Base-by-base conservation (phyloP, 805 yeast genomes). In the Sugiyamaella valdiviana region DNA sequence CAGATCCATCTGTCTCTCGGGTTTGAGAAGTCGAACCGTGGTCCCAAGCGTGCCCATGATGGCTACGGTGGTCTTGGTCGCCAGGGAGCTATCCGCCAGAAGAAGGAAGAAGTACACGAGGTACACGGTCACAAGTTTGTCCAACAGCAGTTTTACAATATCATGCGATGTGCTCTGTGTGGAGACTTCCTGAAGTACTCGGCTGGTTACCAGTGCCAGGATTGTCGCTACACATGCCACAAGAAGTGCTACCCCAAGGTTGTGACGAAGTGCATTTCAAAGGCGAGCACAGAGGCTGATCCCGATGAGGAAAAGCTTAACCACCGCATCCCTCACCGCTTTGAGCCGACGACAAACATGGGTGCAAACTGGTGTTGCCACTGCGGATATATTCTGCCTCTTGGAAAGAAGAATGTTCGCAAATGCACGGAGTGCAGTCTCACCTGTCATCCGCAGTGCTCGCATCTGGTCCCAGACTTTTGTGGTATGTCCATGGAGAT, bases 361-460 rank as follows among this genome's bases (percentile, higher is more conserved):
- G 95, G 96, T 59, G 95, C 99, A 2, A 90, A 91, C 63, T 93
- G 99, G 99, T 93, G 99, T 70, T 93, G 98, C 59, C 99, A 93
- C 65, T 93, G 99, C 76, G 99, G 99, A 52, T 88, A 88, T 63
- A 82, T 93, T 45, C 74, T 93, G 53, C 98, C 99, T 15, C 83
- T 96, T 84, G 96, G 98, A 46, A 80, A 83, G 61, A 89, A 88
- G 66, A 89, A 86, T 58, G 95, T 90, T 9, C 77, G 96, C 45
- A 93, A 88, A 65, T 91, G 99, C 74, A 72, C 84, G 3, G 75
- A 71, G 56, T 93, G 99, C 79, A 95, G 95, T 24, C 80, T 89
- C 17, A 87, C 91, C 83, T 91, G 96, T 60, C 99, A 93, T 63
- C 78, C 93, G 2, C 80, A 81, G 40, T 93, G 99, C 71, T 83